phyloP scores from a whole-genome alignment of 805 yeast species.

The Yamadazyma phyllophila region DNA sequence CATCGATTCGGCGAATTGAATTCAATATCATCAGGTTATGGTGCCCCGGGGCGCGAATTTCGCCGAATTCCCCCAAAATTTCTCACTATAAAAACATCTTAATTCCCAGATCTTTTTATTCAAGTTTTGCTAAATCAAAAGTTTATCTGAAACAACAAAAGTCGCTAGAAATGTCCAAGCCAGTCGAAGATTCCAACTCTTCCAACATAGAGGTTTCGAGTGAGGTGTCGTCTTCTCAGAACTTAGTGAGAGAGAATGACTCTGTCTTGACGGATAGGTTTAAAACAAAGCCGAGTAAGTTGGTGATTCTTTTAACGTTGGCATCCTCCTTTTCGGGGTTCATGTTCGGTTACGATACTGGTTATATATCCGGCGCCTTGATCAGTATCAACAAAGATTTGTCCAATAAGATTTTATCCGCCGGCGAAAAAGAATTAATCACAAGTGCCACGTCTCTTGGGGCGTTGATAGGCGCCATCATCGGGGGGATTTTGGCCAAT shows the following conservation, averaged over 20 bases:
- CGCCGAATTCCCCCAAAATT: slow-evolving; percentile 4
- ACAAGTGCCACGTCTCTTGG: slow-evolving; percentile 96
- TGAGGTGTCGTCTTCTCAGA: slow-evolving; percentile 5
- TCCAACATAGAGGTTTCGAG: slow-evolving; percentile 4
- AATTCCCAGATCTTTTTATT: not conserved
- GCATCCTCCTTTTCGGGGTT: slow-evolving; percentile 90
- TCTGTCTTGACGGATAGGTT: not conserved
- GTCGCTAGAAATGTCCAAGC: slow-evolving; percentile 3
- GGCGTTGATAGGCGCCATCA: slow-evolving; percentile 74
- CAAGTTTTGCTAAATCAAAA: not conserved
- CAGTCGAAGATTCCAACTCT: slow-evolving; percentile 1
- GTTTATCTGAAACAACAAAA: not conserved
- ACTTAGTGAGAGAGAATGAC: not conserved
- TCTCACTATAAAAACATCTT: slow-evolving; percentile 4
- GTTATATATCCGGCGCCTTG: slow-evolving; percentile 91
- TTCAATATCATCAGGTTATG: not conserved
- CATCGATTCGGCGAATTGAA: slow-evolving; percentile 4
- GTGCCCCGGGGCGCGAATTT: not conserved
- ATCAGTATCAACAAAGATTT: slow-evolving; percentile 82
- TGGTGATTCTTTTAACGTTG: slow-evolving; percentile 67
- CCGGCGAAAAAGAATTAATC: slow-evolving; percentile 83
- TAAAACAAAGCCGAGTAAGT: slow-evolving; percentile 49
- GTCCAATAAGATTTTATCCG: slow-evolving; percentile 52
- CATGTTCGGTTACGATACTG: slow-evolving; percentile 97
- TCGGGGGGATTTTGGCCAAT: slow-evolving; percentile 84